Percentiles rank a stretch among this genome's conserved stretches.
These are phyloP conservation scores for Cymodocea nodosa DNA, from an alignment of 116 monocot species.

Conservation along the genomic window DNA sequence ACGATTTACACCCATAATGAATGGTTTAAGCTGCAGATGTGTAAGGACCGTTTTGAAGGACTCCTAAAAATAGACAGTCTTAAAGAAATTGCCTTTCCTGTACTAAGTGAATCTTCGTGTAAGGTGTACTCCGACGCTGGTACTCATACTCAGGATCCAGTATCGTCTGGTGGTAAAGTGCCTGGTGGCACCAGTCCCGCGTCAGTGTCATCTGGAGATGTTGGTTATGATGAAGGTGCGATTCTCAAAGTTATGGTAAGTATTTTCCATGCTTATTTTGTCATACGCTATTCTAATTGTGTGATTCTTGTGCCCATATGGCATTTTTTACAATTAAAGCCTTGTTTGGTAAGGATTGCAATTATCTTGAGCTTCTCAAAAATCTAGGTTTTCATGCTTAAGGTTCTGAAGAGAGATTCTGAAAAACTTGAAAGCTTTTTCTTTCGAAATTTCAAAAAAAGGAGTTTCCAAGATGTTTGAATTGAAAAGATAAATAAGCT, in stretches of 20 bases:
- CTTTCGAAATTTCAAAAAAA: no score
- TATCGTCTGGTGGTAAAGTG: conserved; percentile 41
- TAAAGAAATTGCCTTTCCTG: conserved; percentile 44
- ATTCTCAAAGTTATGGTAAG: conserved; percentile 94
- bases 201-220: conserved; percentile 37
- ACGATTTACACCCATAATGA: conserved; percentile 75
- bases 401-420: no score
- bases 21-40: conserved; percentile 98
- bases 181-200: conserved; percentile 43
- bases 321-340: neutral
- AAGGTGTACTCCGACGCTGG: conserved; percentile 28
- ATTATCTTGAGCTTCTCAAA: no score
- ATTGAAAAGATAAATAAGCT: no score
- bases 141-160: conserved; percentile 29
- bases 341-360: no score
- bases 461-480: no score
- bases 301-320: neutral
- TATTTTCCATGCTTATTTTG: neutral
- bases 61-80: conserved; percentile 66
- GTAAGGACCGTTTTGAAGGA: conserved; percentile 84
- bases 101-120: conserved; percentile 11
- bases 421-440: no score
- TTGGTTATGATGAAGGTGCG: conserved; percentile 58
- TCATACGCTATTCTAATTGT: neutral
- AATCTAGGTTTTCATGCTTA: no score